Evolutionary conservation across 345 rosid genomes (phyloP), one percentile per base, ranked within the genome.

Genomic region (Angophora floribunda): DNA sequence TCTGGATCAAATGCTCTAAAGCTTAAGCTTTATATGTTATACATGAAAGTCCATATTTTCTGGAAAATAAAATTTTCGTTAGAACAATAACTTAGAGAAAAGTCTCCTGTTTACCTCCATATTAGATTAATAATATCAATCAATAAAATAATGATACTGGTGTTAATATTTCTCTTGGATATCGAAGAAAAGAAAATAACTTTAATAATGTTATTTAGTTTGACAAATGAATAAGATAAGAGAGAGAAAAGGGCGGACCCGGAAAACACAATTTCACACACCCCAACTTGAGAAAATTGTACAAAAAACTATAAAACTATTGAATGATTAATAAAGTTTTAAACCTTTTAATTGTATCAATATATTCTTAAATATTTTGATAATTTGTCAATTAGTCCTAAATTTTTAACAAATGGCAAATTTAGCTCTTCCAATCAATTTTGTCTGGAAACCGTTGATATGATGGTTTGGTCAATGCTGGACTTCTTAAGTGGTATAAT

Each of bases 261-360:
- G 14, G n/a, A 36, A 36, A 63, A 63, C 6, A n/a, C 1, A 3
- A 0, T 63, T 63, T 59, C 75, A 63, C 2, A 14, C 3, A n/a
- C 3, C 13, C 75, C n/a, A 19, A n/a, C 8, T n/a, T n/a, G 75
- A 19, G 1, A 59, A 59, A 59, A 26, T 26, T 59, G 12, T 59
- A 13, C 28, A 4, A 59, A 26, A 59, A 59, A 1, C 26, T 6
- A 0, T 59, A 59, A 59, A 59, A 59, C 0, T 59, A 26, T 59
- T 59, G 0, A 2, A 2, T 11, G n/a, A 0, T 59, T 1, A 59
- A 26, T 26, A 4, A 4, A 26, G 28, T 59, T 0, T 10, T 0
- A 59, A 59, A 59, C 0, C 0, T 59, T 59, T 26, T 59, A 59
- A 59, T 59, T 59, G 15, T 26, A 3, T 1, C 1, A 59, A 59